Evolutionary conservation across 2,329 filamentous ascomycete genomes (phyloP).

Genomic region (Aspergillus nomiae): DNA sequence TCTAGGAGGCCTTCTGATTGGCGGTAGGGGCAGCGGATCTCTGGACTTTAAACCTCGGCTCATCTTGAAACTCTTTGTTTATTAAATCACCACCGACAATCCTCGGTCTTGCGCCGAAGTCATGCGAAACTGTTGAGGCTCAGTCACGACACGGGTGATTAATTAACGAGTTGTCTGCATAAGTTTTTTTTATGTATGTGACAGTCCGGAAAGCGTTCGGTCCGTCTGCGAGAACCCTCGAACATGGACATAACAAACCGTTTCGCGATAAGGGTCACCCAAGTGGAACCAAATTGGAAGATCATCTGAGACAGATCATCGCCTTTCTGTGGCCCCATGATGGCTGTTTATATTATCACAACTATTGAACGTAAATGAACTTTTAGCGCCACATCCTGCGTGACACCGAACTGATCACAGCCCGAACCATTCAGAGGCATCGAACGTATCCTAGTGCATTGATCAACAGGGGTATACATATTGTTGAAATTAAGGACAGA

Average conservation of each 20-base stretch:
- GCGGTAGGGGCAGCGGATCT: neutral
- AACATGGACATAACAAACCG: neutral
- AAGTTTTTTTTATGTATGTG: neutral
- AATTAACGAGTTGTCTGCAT: neutral
- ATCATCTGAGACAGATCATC: neutral
- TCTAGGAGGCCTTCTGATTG: neutral
- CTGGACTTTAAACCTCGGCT: neutral
- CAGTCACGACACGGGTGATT: neutral
- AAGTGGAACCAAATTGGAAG: neutral
- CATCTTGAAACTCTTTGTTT: neutral
- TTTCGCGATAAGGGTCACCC: neutral
- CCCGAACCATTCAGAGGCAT: neutral
- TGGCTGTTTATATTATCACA: neutral
- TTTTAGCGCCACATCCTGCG: neutral
- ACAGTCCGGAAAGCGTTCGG: neutral
- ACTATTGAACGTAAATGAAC: neutral
- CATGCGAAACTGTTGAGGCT: neutral
- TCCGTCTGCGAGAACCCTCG: neutral
- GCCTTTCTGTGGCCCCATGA: neutral
- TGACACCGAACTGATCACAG: neutral
- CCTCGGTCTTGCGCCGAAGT: neutral
- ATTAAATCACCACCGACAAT: neutral
- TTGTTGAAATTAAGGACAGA: neutral
- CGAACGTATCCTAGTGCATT: neutral
- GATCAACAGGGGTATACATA: neutral